Percentiles rank a stretch among this genome's conserved stretches.
These are phyloP conservation scores for Epichloe gansuensis DNA, from an alignment of 2,329 filamentous ascomycete species.

Conservation along the genomic window DNA sequence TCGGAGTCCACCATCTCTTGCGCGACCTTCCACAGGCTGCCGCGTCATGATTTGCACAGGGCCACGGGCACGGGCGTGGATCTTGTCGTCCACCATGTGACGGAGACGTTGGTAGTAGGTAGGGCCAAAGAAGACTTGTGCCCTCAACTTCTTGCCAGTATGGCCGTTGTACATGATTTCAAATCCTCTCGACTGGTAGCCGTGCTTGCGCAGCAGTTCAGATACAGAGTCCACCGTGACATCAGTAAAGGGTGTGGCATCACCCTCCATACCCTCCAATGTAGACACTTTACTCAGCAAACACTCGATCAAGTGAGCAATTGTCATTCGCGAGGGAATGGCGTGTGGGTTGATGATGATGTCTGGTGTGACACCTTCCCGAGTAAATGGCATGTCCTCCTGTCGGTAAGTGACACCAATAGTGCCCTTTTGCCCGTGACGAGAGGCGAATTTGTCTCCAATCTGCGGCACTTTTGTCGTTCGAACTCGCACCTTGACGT, in stretches of 20 bases:
- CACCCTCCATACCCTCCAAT: slow-evolving; percentile 86
- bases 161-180: slow-evolving; percentile 99
- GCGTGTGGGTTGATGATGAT: slow-evolving; percentile 99
- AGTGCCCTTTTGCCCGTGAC: slow-evolving; percentile 97
- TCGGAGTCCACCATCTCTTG: slow-evolving; percentile 90
- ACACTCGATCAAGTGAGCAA: slow-evolving; percentile 99
- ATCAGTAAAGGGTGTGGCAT: slow-evolving; percentile 95
- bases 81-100: slow-evolving; percentile 99
- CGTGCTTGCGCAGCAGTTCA: slow-evolving; percentile 70
- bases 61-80: slow-evolving; percentile 94
- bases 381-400: slow-evolving; percentile 97
- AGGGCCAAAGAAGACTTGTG: slow-evolving; percentile 92
- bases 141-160: slow-evolving; percentile 83
- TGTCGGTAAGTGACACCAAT: slow-evolving; percentile 97
- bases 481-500: slow-evolving; percentile 93
- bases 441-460: slow-evolving; percentile 97
- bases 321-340: slow-evolving; percentile 99
- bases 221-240: slow-evolving; percentile 94
- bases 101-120: slow-evolving; percentile 98
- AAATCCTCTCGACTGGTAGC: slow-evolving; percentile 94
- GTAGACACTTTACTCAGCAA: slow-evolving; percentile 92
- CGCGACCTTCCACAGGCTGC: slow-evolving; percentile 96
- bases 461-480: slow-evolving; percentile 98
- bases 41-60: slow-evolving; percentile 95
- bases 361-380: slow-evolving; percentile 84